Conservation (phyloP, 73 alveolate species). For the Symbiodinium pilosum region DNA sequence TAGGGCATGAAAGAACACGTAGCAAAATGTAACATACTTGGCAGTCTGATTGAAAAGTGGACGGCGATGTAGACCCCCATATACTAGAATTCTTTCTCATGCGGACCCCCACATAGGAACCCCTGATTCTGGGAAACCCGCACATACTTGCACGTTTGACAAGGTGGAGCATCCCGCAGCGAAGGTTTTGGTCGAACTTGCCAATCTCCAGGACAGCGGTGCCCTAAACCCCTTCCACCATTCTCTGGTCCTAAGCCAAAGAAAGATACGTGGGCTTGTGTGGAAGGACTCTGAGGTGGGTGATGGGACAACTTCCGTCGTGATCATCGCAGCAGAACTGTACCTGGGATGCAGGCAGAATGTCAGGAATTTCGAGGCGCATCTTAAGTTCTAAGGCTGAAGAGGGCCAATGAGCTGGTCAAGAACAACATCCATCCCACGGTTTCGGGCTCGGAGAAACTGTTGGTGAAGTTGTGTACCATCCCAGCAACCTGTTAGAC, state of each 20-base stretch:
- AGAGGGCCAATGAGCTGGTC: conserved; percentile 99
- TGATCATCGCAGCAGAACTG: conserved; percentile 99
- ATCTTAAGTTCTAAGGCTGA: conserved; percentile 82
- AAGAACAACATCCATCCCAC: conserved; percentile 99
- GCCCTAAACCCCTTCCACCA: no score
- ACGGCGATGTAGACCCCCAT: no score
- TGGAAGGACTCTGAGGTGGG: conserved; percentile 98
- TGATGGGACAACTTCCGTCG: conserved; percentile 99
- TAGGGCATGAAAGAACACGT: no score
- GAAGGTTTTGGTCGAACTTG: conserved; percentile 99
- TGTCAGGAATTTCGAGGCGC: neutral
- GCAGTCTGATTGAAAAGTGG: no score
- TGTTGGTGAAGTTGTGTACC: neutral
- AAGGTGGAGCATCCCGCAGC: conserved; percentile 99
- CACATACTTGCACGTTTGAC: no score
- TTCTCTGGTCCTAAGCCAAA: neutral
- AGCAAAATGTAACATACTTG: no score
- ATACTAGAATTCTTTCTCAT: no score
- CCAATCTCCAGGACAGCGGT: conserved; percentile 98
- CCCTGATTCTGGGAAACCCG: no score
- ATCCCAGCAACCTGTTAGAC: conserved; percentile 65
- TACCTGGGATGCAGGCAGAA: neutral
- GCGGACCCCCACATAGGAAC: no score
- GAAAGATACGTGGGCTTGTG: neutral
- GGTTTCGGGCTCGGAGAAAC: neutral